These are phyloP conservation scores for Mycena filopes DNA, from an alignment of 768 basidiomycete genomes.

Conservation along the genomic window DNA sequence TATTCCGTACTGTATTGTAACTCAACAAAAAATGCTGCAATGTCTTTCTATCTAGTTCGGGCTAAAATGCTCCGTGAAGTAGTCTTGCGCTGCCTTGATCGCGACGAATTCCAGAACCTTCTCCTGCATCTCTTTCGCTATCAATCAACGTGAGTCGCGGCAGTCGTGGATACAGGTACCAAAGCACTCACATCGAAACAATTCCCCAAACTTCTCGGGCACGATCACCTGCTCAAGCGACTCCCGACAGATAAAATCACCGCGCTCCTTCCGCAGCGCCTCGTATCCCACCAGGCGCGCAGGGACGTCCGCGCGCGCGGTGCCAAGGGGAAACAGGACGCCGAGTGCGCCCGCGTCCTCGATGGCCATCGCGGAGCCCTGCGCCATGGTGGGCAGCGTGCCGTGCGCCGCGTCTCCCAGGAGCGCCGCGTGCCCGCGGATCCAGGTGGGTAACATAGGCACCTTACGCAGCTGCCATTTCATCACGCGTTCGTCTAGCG, in stretches of 20 bases:
- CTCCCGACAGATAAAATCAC: conserved; percentile 9
- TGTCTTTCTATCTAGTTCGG: too few relatives aligned
- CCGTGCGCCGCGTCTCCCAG: conserved; percentile 37
- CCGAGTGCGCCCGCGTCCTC: conserved; percentile 33
- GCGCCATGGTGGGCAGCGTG: conserved; percentile 36
- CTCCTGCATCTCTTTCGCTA: too few relatives aligned
- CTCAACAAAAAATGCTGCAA: too few relatives aligned
- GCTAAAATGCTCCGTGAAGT: too few relatives aligned
- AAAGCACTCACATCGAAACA: conserved; percentile 3
- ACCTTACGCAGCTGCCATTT: conserved; percentile 21
- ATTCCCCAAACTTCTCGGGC: not conserved
- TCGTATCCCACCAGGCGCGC: conserved; percentile 14
- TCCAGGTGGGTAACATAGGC: conserved; percentile 19
- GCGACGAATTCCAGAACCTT: too few relatives aligned
- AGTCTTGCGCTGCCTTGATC: too few relatives aligned
- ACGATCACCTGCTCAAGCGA: conserved; percentile 5
- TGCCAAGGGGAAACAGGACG: conserved; percentile 9
- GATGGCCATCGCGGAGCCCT: conserved; percentile 39
- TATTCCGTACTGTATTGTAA: too few relatives aligned
- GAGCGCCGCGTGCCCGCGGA: conserved; percentile 20
- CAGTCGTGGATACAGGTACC: not conserved
- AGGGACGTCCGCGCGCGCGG: not conserved
- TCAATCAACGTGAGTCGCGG: too few relatives aligned
- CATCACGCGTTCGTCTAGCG: not conserved
- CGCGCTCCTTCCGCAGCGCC: conserved; percentile 14